A percentile compares a stretch with the other conserved stretches of the same genome.
Evolutionary conservation across 2,329 filamentous ascomycete species (phyloP).

Genomic region (Ascochyta lentis): DNA sequence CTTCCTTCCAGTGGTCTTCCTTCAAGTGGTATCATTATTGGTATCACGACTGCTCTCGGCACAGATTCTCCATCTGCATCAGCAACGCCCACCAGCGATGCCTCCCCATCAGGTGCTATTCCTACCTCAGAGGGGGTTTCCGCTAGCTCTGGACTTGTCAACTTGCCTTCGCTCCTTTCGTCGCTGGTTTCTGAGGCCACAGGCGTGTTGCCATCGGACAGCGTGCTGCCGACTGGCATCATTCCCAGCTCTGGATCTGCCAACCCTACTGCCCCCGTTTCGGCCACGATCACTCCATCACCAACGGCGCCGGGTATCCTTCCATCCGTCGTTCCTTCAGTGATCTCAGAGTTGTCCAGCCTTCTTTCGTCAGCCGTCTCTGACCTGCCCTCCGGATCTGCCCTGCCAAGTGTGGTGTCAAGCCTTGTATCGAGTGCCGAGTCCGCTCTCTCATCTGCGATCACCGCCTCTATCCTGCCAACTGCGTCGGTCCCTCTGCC

Average conservation of each 20-base stretch:
- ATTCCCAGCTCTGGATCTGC: slow-evolving; percentile 22
- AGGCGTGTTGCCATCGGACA: slow-evolving; percentile 23
- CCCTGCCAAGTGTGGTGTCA: slow-evolving; percentile 25
- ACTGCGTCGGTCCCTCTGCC: slow-evolving; percentile 26
- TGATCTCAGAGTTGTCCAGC: slow-evolving; percentile 25
- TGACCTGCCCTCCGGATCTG: slow-evolving; percentile 24
- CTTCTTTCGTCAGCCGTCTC: slow-evolving; percentile 28
- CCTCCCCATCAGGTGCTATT: slow-evolving; percentile 25
- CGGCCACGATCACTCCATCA: slow-evolving; percentile 17
- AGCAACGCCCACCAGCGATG: slow-evolving; percentile 19
- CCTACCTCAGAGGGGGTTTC: slow-evolving; percentile 30
- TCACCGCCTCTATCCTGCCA: slow-evolving; percentile 12
- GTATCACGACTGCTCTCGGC: slow-evolving; percentile 46
- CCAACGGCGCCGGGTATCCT: slow-evolving; percentile 24
- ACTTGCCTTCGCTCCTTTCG: slow-evolving; percentile 26
- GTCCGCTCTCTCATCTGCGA: slow-evolving; percentile 13
- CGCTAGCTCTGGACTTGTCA: slow-evolving; percentile 19
- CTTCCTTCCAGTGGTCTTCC: slow-evolving; percentile 11
- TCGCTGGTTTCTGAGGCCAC: slow-evolving; percentile 32
- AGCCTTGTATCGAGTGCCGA: slow-evolving; percentile 26
- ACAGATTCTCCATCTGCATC: slow-evolving; percentile 22
- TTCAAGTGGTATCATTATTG: slow-evolving; percentile 42
- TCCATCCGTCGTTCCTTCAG: slow-evolving; percentile 24
- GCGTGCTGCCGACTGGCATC: slow-evolving; percentile 13
- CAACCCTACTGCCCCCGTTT: slow-evolving; percentile 16